Evolutionary conservation across 139 green algal species (phyloP).

Genomic region (Haematococcus lacustris): DNA sequence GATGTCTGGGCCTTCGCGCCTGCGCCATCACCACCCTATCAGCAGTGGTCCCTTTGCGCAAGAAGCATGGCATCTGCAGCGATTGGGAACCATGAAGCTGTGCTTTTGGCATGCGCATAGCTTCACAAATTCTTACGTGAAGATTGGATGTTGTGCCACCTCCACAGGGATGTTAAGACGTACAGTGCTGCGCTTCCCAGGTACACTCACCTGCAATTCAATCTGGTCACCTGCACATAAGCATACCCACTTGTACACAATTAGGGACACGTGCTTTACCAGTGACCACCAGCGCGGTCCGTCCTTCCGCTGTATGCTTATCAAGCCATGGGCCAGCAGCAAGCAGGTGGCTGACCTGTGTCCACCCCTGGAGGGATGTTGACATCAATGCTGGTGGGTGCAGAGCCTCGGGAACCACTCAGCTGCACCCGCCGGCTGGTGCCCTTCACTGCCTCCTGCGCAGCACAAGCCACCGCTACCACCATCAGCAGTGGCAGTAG

Average conservation of each 20-base stretch:
- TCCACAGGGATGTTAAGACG: slow-evolving; percentile 20
- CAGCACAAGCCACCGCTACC: background rate
- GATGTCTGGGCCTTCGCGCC: slow-evolving; percentile 20
- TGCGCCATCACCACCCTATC: background rate
- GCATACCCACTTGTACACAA: too few relatives aligned
- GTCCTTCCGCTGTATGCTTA: too few relatives aligned
- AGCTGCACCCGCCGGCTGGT: slow-evolving; percentile 18
- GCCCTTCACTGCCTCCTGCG: slow-evolving; percentile 58
- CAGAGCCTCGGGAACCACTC: background rate
- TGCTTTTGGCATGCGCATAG: background rate
- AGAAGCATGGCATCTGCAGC: background rate
- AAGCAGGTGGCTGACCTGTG: background rate
- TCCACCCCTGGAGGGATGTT: slow-evolving; percentile 20
- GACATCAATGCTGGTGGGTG: slow-evolving; percentile 9
- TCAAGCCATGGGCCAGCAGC: too few relatives aligned
- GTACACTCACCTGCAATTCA: slow-evolving; percentile 12
- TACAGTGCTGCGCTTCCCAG: slow-evolving; percentile 6
- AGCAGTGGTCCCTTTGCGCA: background rate
- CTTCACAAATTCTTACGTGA: background rate
- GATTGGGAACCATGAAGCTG: background rate
- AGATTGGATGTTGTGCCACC: slow-evolving; percentile 21
- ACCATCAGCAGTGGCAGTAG: background rate
- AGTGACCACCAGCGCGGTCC: too few relatives aligned
- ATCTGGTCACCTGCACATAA: slow-evolving; percentile 7
- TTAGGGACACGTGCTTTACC: too few relatives aligned